phyloP scores from a whole-genome alignment of 2,329 filamentous ascomycete genomes.

The Proliferodiscus dingleyae region DNA sequence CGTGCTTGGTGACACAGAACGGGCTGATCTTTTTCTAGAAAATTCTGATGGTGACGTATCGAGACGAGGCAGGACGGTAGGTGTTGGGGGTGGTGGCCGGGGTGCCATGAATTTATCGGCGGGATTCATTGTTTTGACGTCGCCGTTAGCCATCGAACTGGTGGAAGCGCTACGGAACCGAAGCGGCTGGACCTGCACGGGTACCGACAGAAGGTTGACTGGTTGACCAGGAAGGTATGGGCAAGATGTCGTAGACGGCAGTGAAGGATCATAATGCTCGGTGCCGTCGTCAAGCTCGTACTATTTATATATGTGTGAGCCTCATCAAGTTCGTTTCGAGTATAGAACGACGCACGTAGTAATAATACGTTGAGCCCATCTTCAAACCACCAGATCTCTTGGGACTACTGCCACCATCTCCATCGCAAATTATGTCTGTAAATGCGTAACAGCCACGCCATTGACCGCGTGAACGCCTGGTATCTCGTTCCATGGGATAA shows the following conservation, averaged over 20 bases:
- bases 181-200: constrained; percentile 56
- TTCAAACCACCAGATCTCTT: constrained; percentile 74
- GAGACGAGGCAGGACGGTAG: constrained; percentile 38
- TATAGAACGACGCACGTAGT: constrained; percentile 64
- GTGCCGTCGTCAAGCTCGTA: constrained; percentile 77
- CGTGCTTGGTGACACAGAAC: constrained; percentile 25
- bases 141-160: constrained; percentile 51
- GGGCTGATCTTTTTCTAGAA: constrained; percentile 20
- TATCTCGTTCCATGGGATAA: constrained; percentile 79
- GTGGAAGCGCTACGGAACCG: constrained; percentile 61
- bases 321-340: constrained; percentile 27
- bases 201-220: constrained; percentile 80
- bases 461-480: constrained; percentile 65
- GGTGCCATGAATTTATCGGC: constrained; percentile 70
- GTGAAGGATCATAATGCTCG: constrained; percentile 68
- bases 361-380: constrained; percentile 93
- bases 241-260: constrained; percentile 72
- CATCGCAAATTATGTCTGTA: constrained; percentile 78
- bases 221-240: constrained; percentile 83
- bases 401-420: constrained; percentile 45
- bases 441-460: constrained; percentile 89
- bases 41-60: constrained; percentile 39
- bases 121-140: constrained; percentile 73
- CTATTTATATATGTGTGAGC: constrained; percentile 40
- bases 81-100: constrained; percentile 49